Percentiles rank a stretch among this genome's conserved stretches.
phyloP scores from a whole-genome alignment of 176 grass and related monocot genomes.

The Musa acuminata region DNA sequence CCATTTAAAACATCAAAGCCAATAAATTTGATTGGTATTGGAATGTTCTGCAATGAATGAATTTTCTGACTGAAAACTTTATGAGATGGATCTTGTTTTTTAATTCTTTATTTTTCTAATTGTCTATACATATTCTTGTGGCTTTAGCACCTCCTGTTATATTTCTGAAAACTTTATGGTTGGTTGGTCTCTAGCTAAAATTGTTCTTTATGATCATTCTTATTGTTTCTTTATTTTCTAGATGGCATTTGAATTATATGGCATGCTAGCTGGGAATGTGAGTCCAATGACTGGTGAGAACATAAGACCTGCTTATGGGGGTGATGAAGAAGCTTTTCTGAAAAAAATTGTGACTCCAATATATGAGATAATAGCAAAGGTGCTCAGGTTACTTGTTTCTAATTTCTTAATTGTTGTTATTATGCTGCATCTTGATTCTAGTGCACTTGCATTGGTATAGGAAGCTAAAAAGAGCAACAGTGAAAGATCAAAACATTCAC shows the following conservation, averaged over 20 bases:
- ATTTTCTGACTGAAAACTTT: neutral
- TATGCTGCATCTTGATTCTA: slow-evolving; percentile 9
- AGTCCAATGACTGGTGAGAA: slow-evolving; percentile 77
- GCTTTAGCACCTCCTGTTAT: no score
- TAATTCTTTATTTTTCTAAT: slow-evolving; percentile 9
- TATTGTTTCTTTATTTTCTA: slow-evolving; percentile 28
- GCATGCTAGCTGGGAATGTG: slow-evolving; percentile 83
- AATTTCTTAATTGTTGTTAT: slow-evolving; percentile 22
- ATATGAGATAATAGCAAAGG: slow-evolving; percentile 64
- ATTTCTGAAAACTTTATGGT: no score
- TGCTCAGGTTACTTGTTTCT: slow-evolving; percentile 3
- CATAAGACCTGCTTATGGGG: slow-evolving; percentile 85
- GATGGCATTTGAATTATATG: slow-evolving; percentile 98
- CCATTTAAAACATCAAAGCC: no score
- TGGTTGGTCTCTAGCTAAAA: no score
- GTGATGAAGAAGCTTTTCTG: slow-evolving; percentile 91
- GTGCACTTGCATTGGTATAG: slow-evolving; percentile 25
- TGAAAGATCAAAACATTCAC: slow-evolving; percentile 55
- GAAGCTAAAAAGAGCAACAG: slow-evolving; percentile 64
- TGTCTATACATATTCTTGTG: no score
- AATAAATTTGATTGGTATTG: no score
- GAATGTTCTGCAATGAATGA: no score
- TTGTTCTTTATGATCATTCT: slow-evolving; percentile 12
- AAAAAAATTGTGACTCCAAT: slow-evolving; percentile 86
- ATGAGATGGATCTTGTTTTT: neutral